Evolutionary conservation across 768 basidiomycete species (phyloP).

Genomic region (Suillus subluteus): DNA sequence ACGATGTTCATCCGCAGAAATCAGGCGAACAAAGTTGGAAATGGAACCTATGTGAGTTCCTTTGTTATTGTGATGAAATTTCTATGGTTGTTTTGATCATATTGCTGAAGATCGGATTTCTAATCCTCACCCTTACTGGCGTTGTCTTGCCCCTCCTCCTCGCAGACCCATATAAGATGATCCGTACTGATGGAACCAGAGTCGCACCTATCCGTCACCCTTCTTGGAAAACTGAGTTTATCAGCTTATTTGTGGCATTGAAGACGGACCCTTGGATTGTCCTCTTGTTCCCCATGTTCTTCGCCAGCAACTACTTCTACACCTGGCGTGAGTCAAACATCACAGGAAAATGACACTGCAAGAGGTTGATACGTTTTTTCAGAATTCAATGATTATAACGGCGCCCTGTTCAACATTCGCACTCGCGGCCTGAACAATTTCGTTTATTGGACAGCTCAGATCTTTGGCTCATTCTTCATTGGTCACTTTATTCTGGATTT

Average conservation of each 20-base stretch:
- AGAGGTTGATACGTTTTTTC: slow-evolving; percentile 10
- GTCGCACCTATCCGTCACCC: slow-evolving; percentile 65
- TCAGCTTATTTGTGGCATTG: slow-evolving; percentile 68
- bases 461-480: slow-evolving; percentile 72
- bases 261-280: slow-evolving; percentile 73
- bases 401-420: slow-evolving; percentile 79
- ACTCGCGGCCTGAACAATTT: slow-evolving; percentile 77
- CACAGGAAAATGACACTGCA: slow-evolving; percentile 4
- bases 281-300: slow-evolving; percentile 84
- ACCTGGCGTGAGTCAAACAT: slow-evolving; percentile 66
- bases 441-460: slow-evolving; percentile 81
- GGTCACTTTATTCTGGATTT: slow-evolving; percentile 67
- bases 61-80: not conserved
- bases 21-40: slow-evolving; percentile 53
- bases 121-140: slow-evolving; percentile 72
- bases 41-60: slow-evolving; percentile 71
- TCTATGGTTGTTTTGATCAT: slow-evolving; percentile 9
- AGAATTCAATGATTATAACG: slow-evolving; percentile 84
- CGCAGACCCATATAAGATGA: slow-evolving; percentile 71
- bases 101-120: slow-evolving; percentile 66
- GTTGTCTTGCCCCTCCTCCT: slow-evolving; percentile 68
- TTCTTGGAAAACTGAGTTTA: slow-evolving; percentile 78
- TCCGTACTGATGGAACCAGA: slow-evolving; percentile 75
- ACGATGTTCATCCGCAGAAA: not conserved
- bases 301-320: slow-evolving; percentile 85